Base-by-base conservation (phyloP, 345 rosid genomes). In the Salix viminalis region DNA sequence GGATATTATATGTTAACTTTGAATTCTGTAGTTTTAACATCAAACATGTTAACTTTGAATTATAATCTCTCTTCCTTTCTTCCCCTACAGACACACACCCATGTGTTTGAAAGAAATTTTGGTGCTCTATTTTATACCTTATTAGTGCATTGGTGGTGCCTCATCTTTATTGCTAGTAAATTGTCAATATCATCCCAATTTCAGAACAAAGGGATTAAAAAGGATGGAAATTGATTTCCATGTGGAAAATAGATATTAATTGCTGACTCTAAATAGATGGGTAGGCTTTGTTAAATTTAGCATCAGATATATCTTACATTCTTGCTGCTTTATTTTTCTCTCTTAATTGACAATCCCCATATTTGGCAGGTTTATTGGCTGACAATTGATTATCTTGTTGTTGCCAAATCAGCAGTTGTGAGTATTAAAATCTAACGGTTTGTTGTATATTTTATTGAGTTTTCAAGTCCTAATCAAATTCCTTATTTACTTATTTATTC, bases 301-400 rank as follows among this genome's bases (percentile, higher is more conserved):
- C 70, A 28, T 34, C 15, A 30, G 18, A 32, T 42, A 4, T 46
- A 46, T 46, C 15, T 46, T 46, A 46, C 50, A 12, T 13, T 16
- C 62, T 61, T 68, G 23, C 32, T 10, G 37, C 34, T 56, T 23
- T 18, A 54, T 41, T 41, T 41, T 0, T 0, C 1, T 3, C 13
- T 41, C 12, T 41, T 41, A 41, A 41, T 79, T 36, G 74, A 64
- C 72, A 58, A 18, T 67, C n/a, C 39, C 11, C 39, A 60, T 28
- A 65, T 83, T 76, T 79, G 21, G 78, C 91, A 94, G 99, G 97
- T 91, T 64, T 94, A 90, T 84, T 94, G 99, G 98, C 89, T 94
- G 83, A 83, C 88, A 68, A 81, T 93, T 81, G 93, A 93, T 87
- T 94, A 94, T 84, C 97, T 92, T 82, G 72, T 68, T 83, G 97